Conservation (phyloP, 352 stramenopile species). For the Peronospora destructor region DNA sequence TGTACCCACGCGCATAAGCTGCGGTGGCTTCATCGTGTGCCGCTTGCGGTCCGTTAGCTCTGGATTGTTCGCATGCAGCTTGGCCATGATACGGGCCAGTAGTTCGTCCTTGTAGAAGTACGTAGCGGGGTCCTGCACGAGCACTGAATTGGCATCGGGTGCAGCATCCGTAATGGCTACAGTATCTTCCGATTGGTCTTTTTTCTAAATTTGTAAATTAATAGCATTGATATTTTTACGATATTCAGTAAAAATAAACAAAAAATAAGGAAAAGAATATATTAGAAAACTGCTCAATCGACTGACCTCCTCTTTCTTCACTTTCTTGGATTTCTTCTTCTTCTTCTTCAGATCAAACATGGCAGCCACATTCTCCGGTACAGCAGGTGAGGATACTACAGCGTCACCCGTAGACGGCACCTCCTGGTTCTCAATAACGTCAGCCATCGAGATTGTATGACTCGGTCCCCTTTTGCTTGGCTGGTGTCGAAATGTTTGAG, state of each 20-base stretch:
- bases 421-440: constrained; percentile 49
- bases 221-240: background rate
- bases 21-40: constrained; percentile 84
- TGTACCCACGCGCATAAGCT: constrained; percentile 89
- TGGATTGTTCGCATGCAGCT: constrained; percentile 94
- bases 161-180: constrained; percentile 21
- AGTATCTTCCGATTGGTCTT: constrained; percentile 35
- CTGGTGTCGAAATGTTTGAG: constrained; percentile 20
- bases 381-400: constrained; percentile 39
- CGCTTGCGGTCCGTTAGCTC: constrained; percentile 94
- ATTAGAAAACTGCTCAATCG: background rate
- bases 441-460: constrained; percentile 36
- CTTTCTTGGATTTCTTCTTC: constrained; percentile 91
- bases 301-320: constrained; percentile 73
- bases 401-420: constrained; percentile 28
- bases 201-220: constrained; percentile 34
- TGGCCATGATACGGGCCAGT: constrained; percentile 90
- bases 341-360: constrained; percentile 89
- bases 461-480: constrained; percentile 17
- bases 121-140: constrained; percentile 83
- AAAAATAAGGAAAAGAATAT: background rate
- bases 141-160: constrained; percentile 43
- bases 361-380: constrained; percentile 79
- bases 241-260: background rate
- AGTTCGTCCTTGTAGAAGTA: constrained; percentile 95